A percentile compares a stretch with the other conserved stretches of the same genome.
Evolutionary conservation across 2,329 filamentous ascomycete species (phyloP).

Genomic region (Aspergillus sp.): DNA sequence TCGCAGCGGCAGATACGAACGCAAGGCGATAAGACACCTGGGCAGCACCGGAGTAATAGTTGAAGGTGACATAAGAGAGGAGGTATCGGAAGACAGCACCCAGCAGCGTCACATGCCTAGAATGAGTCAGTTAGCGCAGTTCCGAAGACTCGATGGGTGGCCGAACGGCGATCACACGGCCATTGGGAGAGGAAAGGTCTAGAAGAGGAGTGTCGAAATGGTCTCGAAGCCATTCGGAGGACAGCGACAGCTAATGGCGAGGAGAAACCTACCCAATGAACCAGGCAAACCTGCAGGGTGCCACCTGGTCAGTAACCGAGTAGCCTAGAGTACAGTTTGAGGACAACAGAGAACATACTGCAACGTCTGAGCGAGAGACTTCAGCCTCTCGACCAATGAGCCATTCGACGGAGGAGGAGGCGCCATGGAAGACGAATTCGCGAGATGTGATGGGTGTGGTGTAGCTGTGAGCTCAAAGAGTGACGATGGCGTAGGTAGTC

Average conservation of each 20-base stretch:
- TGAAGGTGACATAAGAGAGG: constrained; percentile 86
- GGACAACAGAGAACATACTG: constrained; percentile 70
- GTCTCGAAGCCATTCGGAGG: neutral
- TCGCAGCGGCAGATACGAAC: constrained; percentile 85
- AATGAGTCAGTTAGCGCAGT: constrained; percentile 30
- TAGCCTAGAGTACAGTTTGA: constrained; percentile 4
- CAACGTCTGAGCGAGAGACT: constrained; percentile 81
- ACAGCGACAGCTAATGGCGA: neutral
- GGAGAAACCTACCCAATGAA: constrained; percentile 72
- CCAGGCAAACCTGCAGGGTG: constrained; percentile 63
- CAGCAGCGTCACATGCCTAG: constrained; percentile 84
- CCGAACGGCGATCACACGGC: neutral
- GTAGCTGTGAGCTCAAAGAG: constrained; percentile 10
- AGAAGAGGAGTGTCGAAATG: neutral
- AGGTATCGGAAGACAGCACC: constrained; percentile 80
- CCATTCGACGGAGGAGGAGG: constrained; percentile 72
- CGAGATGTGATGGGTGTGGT: neutral
- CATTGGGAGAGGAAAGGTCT: neutral
- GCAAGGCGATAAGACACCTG: constrained; percentile 85
- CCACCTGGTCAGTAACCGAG: constrained; percentile 40
- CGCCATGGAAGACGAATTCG: constrained; percentile 59
- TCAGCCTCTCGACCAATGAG: constrained; percentile 74
- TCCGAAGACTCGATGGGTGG: neutral
- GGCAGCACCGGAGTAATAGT: constrained; percentile 78
- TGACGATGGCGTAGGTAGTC: constrained; percentile 4